Percentiles rank a stretch among this genome's conserved stretches.
phyloP scores from a whole-genome alignment of 139 green algal species.

The Tetraselmis striata region DNA sequence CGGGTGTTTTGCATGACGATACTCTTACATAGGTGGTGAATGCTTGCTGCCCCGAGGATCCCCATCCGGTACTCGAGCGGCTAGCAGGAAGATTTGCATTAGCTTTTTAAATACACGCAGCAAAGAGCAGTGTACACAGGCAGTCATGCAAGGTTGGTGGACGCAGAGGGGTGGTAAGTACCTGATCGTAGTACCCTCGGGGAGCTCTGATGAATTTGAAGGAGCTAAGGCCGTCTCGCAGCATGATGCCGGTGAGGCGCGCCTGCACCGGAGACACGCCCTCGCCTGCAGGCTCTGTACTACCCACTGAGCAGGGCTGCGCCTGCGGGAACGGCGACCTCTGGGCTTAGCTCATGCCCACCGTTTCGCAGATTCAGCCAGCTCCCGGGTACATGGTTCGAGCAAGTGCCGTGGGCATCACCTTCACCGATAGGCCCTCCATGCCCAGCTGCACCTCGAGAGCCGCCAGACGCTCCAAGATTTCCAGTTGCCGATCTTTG shows the following conservation, averaged over 20 bases:
- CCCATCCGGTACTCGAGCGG: slow-evolving; percentile 10
- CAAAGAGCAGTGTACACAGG: no score
- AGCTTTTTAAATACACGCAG: no score
- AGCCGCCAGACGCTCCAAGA: neutral
- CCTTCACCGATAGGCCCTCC: no score
- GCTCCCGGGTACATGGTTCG: no score
- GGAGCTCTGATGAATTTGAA: neutral
- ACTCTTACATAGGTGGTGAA: slow-evolving; percentile 22
- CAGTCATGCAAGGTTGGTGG: no score
- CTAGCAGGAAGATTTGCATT: slow-evolving; percentile 14
- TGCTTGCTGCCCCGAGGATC: neutral
- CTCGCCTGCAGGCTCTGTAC: neutral
- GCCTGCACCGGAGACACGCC: neutral
- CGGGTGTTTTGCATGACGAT: slow-evolving; percentile 28
- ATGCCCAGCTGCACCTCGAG: neutral
- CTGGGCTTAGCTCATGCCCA: no score
- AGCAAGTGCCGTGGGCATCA: no score
- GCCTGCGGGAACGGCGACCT: neutral
- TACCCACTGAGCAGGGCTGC: no score
- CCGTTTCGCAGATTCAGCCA: no score
- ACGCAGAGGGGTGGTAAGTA: neutral
- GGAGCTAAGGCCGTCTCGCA: no score
- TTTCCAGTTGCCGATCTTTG: neutral
- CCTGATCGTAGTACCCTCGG: neutral
- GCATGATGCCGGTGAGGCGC: neutral